Base-by-base conservation (phyloP, 495 filamentous ascomycete species). In the Trichoderma asperelloides region DNA sequence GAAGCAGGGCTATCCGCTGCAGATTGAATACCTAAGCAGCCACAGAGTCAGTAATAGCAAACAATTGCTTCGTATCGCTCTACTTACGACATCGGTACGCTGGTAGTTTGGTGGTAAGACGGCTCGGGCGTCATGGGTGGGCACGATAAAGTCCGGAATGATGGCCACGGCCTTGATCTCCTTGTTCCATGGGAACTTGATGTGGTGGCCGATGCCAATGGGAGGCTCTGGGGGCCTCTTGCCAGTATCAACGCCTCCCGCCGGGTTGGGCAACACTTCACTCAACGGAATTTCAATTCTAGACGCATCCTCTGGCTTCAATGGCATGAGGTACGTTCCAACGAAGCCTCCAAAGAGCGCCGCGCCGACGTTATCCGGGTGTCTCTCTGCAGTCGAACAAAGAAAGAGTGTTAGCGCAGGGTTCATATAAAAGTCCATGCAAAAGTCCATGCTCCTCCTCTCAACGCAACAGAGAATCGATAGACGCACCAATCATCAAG, bases 311-410 rank as follows among this genome's bases (percentile, higher is more conserved):
- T 89, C 89, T 5, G 91, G 89, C 66, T 89, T 85, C 66, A 98
- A 83, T 66, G 96, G 92, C 77, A 92, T 96, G 60, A 97, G 83
- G 70, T 97, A 97, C 11, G 92, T 96, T 37, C 95, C 95, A 18
- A 97, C 91, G 73, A 98, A 97, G n/a, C 95, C 95, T 60, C 95
- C 95, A 73, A 93, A 97, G 33, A 97, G 84, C 1, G 94, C 92
- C 0, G 95, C 95, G 68, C 91, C 96, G 40, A 98, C 91, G 71
- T 98, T 98, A 79, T 98, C 95, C 4, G 95, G 95, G 78, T 98
- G 95, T 33, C 94, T 88, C 77, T 98, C 94, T 84, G 65, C 33
- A n/a, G 5, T 51, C 6, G 30, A 68, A 75, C 69, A 76, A 37
- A 3, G 33, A 37, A 37, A 70, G 55, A 49, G 47, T 12, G 51